phyloP scores from a whole-genome alignment of 75 land plant species.

The Chamaecyparis obtusa region DNA sequence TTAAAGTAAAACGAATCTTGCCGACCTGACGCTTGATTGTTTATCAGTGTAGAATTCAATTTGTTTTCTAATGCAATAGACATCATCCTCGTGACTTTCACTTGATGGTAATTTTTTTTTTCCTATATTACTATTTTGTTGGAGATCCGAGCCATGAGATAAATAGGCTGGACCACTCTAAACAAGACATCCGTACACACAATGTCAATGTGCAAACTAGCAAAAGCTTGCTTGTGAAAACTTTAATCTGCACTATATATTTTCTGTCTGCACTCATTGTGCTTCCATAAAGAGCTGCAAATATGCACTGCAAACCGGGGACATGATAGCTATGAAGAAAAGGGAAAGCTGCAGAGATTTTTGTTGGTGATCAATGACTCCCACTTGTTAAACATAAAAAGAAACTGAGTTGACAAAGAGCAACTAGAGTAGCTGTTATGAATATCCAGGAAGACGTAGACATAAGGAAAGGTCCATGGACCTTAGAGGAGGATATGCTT shows the following conservation, averaged over 20 bases:
- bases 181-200: neutral
- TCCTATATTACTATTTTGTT: too few species aligned
- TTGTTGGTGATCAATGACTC: neutral
- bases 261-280: neutral
- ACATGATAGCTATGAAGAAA: neutral
- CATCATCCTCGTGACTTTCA: too few species aligned
- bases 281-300: neutral
- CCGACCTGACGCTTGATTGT: too few species aligned
- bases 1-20: too few species aligned
- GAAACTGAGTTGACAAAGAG: neutral
- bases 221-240: neutral
- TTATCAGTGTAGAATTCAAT: too few species aligned
- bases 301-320: too few species aligned
- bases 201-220: neutral
- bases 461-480: constrained; percentile 72
- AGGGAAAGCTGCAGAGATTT: neutral
- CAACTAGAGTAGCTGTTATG: neutral
- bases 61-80: too few species aligned
- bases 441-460: constrained; percentile 21
- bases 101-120: too few species aligned
- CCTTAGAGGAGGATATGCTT: constrained; percentile 65
- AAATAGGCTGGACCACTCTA: neutral
- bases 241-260: neutral
- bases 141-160: too few species aligned
- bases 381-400: neutral